These are phyloP conservation scores for Ophiostoma triangulosporum DNA, from an alignment of 2,329 filamentous ascomycete genomes.

Conservation along the genomic window DNA sequence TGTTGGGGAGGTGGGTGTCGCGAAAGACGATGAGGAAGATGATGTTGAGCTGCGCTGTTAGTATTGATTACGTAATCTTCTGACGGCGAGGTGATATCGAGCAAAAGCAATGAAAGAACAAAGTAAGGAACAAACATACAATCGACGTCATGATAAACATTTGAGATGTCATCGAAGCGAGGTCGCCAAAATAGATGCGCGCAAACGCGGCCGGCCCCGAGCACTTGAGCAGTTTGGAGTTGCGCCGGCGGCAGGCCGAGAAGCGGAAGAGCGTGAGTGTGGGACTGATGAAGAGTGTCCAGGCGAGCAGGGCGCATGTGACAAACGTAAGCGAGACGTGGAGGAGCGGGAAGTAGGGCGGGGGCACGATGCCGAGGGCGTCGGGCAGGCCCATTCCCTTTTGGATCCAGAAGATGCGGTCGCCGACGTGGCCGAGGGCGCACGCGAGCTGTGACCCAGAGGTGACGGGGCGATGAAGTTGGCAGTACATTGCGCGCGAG, in stretches of 20 bases:
- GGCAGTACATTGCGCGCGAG: constrained; percentile 7
- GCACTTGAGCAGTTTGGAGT: background rate
- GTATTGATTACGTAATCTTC: background rate
- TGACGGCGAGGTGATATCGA: too few relatives aligned
- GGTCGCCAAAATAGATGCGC: background rate
- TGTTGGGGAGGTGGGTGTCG: background rate
- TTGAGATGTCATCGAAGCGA: background rate
- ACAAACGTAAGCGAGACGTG: constrained; percentile 8
- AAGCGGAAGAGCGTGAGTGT: background rate
- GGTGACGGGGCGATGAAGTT: constrained; percentile 10
- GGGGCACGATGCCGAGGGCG: constrained; percentile 8
- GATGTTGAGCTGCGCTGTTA: constrained; percentile 6
- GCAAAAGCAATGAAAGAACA: background rate
- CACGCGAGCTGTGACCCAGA: constrained; percentile 6
- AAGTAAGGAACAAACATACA: background rate
- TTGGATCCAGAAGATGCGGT: constrained; percentile 9
- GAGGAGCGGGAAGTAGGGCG: constrained; percentile 11
- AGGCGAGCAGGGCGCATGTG: background rate
- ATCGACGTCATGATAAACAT: constrained; percentile 3
- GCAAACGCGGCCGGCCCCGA: background rate
- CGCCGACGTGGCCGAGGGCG: constrained; percentile 7
- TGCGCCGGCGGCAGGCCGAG: background rate
- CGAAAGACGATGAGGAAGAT: constrained; percentile 7
- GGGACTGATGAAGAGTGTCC: background rate
- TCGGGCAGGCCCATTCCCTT: constrained; percentile 9